Evolutionary conservation across 75 land plant species (phyloP).

Genomic region (Sequoiadendron giganteum): DNA sequence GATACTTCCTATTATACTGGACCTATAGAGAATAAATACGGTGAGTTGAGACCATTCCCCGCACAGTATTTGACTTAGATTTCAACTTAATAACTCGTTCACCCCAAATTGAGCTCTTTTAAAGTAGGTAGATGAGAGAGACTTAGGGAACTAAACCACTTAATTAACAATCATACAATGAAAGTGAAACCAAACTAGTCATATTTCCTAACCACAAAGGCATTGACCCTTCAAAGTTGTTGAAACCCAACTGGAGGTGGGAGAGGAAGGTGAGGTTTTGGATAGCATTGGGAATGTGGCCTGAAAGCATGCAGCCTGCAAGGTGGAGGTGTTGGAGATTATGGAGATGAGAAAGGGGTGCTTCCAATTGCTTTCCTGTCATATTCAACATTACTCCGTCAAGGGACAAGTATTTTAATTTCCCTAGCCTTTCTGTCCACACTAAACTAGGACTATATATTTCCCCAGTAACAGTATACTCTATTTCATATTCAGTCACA

Average conservation of each 20-base stretch:
- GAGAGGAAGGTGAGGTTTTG: not conserved
- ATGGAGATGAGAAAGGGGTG: too few relatives aligned
- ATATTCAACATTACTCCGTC: too few relatives aligned
- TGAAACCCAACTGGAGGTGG: not conserved
- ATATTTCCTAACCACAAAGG: not conserved
- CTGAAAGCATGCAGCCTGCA: not conserved
- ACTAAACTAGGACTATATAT: too few relatives aligned
- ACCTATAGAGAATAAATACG: not conserved
- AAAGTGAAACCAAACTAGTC: not conserved
- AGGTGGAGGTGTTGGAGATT: too few relatives aligned
- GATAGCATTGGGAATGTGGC: not conserved
- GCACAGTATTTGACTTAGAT: not conserved
- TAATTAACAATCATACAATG: not conserved
- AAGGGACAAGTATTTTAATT: too few relatives aligned
- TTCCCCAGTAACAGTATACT: too few relatives aligned
- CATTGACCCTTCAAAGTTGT: not conserved
- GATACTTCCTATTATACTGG: too few relatives aligned
- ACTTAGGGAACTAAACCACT: not conserved
- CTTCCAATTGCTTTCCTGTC: too few relatives aligned
- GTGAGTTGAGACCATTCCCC: not conserved
- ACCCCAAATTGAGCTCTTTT: not conserved
- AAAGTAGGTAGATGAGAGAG: not conserved
- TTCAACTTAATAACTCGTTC: not conserved
- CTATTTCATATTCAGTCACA: too few relatives aligned
- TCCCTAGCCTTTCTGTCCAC: too few relatives aligned